Evolutionary conservation across 306 rosid genomes (phyloP).

Genomic region (Prunus kanzakura): DNA sequence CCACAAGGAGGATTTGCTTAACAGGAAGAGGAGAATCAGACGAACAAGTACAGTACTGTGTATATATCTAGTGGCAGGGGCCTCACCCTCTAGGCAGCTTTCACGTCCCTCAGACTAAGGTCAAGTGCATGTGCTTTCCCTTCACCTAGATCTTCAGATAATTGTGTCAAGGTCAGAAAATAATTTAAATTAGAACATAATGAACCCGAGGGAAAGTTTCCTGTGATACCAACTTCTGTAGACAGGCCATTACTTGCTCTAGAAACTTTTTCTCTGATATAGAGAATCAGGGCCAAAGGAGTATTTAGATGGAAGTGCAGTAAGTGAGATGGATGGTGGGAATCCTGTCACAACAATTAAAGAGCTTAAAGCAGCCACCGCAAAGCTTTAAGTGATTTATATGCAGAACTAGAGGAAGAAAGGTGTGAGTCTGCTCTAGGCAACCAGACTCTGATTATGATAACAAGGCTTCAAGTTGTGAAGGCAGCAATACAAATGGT

Average conservation of each 20-base stretch:
- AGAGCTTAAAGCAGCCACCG: conserved; percentile 47
- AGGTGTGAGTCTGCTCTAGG: conserved; percentile 58
- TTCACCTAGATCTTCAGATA: background rate
- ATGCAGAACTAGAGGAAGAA: conserved; percentile 83
- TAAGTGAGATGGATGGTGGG: conserved; percentile 47
- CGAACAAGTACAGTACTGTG: background rate
- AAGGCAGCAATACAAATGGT: conserved; percentile 88
- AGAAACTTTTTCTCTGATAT: conserved; percentile 21
- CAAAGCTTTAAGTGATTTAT: conserved; percentile 49
- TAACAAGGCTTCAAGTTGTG: conserved; percentile 84
- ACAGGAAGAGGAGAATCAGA: background rate
- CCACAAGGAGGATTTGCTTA: background rate
- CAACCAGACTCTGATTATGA: conserved; percentile 90
- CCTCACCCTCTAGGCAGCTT: background rate
- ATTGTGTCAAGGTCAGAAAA: background rate
- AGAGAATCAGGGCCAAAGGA: conserved; percentile 48
- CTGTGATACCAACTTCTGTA: background rate
- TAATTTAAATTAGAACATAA: background rate
- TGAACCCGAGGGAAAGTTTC: background rate
- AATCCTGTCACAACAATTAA: conserved; percentile 45
- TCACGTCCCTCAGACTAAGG: background rate
- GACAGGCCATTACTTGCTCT: conserved; percentile 22
- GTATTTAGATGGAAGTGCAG: conserved; percentile 45
- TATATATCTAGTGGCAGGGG: background rate
- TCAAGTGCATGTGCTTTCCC: background rate